phyloP scores from a whole-genome alignment of 306 rosid genomes.

The Cucurbita ficifolia region DNA sequence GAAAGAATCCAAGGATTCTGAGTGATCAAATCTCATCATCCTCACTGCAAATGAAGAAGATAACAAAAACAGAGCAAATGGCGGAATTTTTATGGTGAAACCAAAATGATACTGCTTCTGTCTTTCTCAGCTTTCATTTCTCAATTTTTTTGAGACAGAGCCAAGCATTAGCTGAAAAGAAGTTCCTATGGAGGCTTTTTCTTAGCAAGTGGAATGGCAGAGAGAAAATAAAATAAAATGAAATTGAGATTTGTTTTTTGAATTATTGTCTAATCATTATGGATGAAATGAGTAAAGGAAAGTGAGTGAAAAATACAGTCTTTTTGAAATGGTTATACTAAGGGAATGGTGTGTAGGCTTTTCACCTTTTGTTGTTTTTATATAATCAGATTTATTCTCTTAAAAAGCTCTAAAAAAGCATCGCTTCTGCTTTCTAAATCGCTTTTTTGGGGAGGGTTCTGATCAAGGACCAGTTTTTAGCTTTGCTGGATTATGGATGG shows the following conservation, averaged over 20 bases:
- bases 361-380: neutral
- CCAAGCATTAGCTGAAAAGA: neutral
- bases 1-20: slow-evolving; percentile 24
- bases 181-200: neutral
- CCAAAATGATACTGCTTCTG: neutral
- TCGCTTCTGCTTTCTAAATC: neutral
- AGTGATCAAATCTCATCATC: slow-evolving; percentile 38
- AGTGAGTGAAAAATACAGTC: neutral
- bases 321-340: neutral
- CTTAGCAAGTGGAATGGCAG: neutral
- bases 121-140: neutral
- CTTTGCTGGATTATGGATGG: neutral
- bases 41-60: neutral
- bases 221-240: neutral
- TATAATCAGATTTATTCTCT: neutral
- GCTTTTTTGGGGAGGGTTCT: neutral
- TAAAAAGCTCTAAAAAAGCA: neutral
- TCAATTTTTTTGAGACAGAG: neutral
- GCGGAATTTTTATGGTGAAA: neutral
- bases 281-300: neutral
- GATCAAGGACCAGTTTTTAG: neutral
- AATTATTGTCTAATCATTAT: neutral
- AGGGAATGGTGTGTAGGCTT: neutral
- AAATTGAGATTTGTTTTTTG: neutral
- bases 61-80: neutral